These are phyloP conservation scores for Linnemannia zychae DNA, from an alignment of 192 early-diverging fungal species.

Conservation along the genomic window DNA sequence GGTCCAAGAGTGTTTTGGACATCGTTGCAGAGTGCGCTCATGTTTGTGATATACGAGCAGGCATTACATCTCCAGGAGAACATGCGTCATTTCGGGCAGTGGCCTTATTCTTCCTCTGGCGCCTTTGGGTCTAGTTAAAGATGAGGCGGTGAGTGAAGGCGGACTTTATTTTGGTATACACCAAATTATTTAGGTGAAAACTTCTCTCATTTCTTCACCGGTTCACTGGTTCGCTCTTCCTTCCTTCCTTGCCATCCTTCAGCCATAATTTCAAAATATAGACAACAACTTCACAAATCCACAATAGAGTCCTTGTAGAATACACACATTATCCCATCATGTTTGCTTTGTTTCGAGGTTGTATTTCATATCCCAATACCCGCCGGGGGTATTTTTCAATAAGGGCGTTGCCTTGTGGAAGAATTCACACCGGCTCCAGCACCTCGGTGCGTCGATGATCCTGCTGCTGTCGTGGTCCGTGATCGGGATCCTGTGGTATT, in stretches of 20 bases:
- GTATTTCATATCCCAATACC: neutral
- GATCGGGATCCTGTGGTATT: neutral
- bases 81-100: conserved; percentile 52
- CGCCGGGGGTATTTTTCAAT: neutral
- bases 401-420: conserved; percentile 1
- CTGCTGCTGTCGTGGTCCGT: neutral
- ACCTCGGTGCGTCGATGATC: neutral
- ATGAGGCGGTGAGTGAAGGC: neutral
- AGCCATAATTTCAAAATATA: no score
- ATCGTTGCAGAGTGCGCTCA: conserved; percentile 72
- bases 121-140: conserved; percentile 12
- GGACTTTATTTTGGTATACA: no score
- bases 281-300: no score
- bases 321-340: no score
- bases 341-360: neutral
- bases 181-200: no score
- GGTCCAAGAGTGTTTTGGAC: conserved; percentile 84
- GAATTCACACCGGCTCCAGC: conserved; percentile 10
- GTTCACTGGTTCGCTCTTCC: no score
- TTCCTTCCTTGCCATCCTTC: no score
- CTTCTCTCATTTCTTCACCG: no score
- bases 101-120: conserved; percentile 38
- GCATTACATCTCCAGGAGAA: conserved; percentile 64
- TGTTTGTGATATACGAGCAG: conserved; percentile 83
- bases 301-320: no score